Evolutionary conservation across 148 eudicot genomes (phyloP), one percentile per base, ranked within the genome.

Genomic region (Talinum fruticosum): DNA sequence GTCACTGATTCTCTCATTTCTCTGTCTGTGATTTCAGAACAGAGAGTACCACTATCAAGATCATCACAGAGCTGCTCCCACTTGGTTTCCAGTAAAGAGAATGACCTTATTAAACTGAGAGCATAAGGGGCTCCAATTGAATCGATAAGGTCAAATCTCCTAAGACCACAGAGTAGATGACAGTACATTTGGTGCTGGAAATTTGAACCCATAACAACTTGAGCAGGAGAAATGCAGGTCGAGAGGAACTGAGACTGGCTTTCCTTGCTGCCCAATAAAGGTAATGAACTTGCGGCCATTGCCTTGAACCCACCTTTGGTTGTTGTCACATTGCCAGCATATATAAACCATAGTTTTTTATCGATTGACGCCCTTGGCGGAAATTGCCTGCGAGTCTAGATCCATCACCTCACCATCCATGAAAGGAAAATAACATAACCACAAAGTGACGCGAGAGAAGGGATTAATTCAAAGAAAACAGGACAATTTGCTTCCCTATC

Each of bases 81-180:
- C 66, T 73, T 79, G n/a, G 78, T 45, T 49, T 73, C n/a, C 16
- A 79, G 41, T 12, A 79, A 62, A 36, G 35, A 49, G 34, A 79
- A 73, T 34, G 82, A 77, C 33, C 51, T 73, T 6, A 73, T 66
- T 66, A 79, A 51, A 36, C 77, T 61, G 45, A 79, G 54, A n/a
- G 78, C 82, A 67, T 79, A 73, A 1, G 73, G 68, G 26, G 77
- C 82, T 66, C 82, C 54, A 51, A 79, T 66, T 8, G 73, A 68
- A 65, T 79, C 82, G 28, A 79, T 74, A 34, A 49, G 4, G 66
- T 79, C 67, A 7, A 45, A 73, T 30, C 38, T 53, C 6, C 85
- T 76, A 35, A 84, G 84, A 72, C 86, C 88, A 47, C 86, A 86
- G 5, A 86, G 85, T 16, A 86, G 79, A 72, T 86, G 88, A 66